phyloP scores from a whole-genome alignment of 2,329 filamentous ascomycete genomes.

The Coniochaeta prunicola region DNA sequence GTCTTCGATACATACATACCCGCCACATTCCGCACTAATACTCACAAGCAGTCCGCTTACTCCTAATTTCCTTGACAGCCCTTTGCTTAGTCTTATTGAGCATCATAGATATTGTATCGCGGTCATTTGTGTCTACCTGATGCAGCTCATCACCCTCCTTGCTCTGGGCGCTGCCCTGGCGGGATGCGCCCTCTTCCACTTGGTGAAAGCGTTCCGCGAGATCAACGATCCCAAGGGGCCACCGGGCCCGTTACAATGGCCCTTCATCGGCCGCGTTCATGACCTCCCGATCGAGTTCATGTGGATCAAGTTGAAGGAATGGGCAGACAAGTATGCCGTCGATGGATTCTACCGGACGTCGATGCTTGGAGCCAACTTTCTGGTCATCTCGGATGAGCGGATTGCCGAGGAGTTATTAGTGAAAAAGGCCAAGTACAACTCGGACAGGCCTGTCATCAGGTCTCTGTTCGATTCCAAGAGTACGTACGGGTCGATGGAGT shows the following conservation, averaged over 20 bases:
- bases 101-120: neutral
- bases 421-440: conserved; percentile 43
- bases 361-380: conserved; percentile 25
- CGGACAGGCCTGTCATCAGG: conserved; percentile 38
- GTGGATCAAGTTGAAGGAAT: conserved; percentile 46
- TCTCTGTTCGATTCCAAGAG: conserved; percentile 48
- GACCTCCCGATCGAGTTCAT: conserved; percentile 39
- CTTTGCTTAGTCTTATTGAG: neutral
- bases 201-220: conserved; percentile 19
- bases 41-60: neutral
- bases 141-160: neutral
- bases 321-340: conserved; percentile 21
- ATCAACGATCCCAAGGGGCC: conserved; percentile 21
- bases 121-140: neutral
- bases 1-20: neutral
- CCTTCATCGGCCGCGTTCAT: conserved; percentile 31
- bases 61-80: neutral
- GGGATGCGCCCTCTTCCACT: neutral
- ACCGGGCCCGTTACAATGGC: conserved; percentile 24
- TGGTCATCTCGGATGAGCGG: conserved; percentile 43
- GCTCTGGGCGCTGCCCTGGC: neutral
- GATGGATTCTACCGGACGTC: conserved; percentile 25
- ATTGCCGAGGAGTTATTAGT: conserved; percentile 45
- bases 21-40: neutral
- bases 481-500: conserved; percentile 46